phyloP scores from a whole-genome alignment of 441 rosid genomes.

The Croton setiger region DNA sequence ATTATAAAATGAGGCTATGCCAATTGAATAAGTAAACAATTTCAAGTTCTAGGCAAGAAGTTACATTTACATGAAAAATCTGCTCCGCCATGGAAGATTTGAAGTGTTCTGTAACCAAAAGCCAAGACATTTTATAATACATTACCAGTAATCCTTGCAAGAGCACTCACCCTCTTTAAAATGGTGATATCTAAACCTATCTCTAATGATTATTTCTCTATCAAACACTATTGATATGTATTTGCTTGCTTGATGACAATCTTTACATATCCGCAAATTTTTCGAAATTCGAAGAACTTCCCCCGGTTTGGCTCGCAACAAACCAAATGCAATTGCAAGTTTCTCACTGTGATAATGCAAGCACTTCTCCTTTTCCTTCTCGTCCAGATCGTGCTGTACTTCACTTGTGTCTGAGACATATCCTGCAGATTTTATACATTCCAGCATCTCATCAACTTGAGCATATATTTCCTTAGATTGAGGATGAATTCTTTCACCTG shows the following conservation, averaged over 20 bases:
- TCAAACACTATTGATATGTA: slow-evolving; percentile 33
- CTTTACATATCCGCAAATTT: slow-evolving; percentile 34
- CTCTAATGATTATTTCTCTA: slow-evolving; percentile 36
- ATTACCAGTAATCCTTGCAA: slow-evolving; percentile 40
- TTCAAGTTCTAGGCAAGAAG: no score
- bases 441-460: slow-evolving; percentile 36
- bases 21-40: no score
- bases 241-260: slow-evolving; percentile 39
- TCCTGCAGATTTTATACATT: slow-evolving; percentile 29
- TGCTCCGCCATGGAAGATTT: no score
- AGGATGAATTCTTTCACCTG: slow-evolving; percentile 38
- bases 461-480: slow-evolving; percentile 28
- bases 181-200: slow-evolving; percentile 36
- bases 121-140: not conserved
- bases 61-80: not conserved
- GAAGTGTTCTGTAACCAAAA: not conserved
- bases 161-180: slow-evolving; percentile 39
- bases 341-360: slow-evolving; percentile 39
- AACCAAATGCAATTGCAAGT: slow-evolving; percentile 45
- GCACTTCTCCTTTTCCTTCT: slow-evolving; percentile 33
- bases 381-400: slow-evolving; percentile 30
- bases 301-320: slow-evolving; percentile 29
- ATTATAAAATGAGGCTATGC: no score
- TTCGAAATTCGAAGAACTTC: slow-evolving; percentile 31
- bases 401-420: slow-evolving; percentile 28